These are phyloP conservation scores for Pholiota adiposa DNA, from an alignment of 1,284 basidiomycete species.

Conservation along the genomic window DNA sequence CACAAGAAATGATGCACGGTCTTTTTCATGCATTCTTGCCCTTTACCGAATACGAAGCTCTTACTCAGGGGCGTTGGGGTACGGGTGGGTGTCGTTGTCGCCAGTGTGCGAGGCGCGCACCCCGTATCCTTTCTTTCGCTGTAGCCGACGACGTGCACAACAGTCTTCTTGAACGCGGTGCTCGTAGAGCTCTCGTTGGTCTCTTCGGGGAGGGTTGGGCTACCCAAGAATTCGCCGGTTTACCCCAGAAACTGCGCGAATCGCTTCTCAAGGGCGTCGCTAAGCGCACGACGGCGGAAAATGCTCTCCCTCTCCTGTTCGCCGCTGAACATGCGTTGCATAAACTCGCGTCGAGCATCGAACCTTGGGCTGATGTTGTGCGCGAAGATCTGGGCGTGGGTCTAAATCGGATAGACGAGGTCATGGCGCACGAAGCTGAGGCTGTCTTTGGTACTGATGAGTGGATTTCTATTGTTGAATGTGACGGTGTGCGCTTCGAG, in stretches of 20 bases:
- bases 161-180: slow-evolving; percentile 68
- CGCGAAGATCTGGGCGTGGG: slow-evolving; percentile 66
- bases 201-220: slow-evolving; percentile 89
- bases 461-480: slow-evolving; percentile 73
- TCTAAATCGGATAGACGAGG: slow-evolving; percentile 62
- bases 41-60: slow-evolving; percentile 73
- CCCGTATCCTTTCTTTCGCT: slow-evolving; percentile 83
- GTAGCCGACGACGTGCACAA: slow-evolving; percentile 77
- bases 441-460: slow-evolving; percentile 70
- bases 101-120: slow-evolving; percentile 78
- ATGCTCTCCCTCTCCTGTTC: slow-evolving; percentile 69
- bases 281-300: slow-evolving; percentile 65
- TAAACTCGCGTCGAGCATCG: slow-evolving; percentile 56
- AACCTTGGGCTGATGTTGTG: slow-evolving; percentile 70
- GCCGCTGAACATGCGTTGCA: slow-evolving; percentile 67
- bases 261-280: slow-evolving; percentile 71
- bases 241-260: slow-evolving; percentile 71
- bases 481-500: slow-evolving; percentile 72
- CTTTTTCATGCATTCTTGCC: slow-evolving; percentile 82
- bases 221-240: slow-evolving; percentile 73
- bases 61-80: slow-evolving; percentile 76
- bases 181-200: slow-evolving; percentile 74
- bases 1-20: slow-evolving; percentile 88
- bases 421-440: slow-evolving; percentile 61
- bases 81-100: slow-evolving; percentile 80